Conservation (phyloP, 352 stramenopile genomes). For the Phytophthora pistaciae region DNA sequence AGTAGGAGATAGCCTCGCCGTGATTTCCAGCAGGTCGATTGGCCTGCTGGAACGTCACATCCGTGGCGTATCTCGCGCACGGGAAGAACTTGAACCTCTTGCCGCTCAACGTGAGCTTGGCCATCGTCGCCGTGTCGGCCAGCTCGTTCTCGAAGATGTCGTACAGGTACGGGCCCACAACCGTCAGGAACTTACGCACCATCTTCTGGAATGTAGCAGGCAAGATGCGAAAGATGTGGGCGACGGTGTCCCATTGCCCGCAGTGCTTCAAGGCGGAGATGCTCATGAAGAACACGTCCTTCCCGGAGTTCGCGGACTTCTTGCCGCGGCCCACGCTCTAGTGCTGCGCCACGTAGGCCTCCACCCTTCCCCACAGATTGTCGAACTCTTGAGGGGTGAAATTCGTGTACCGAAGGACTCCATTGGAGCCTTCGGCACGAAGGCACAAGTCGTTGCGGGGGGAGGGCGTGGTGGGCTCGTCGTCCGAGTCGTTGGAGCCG, state of each 20-base stretch:
- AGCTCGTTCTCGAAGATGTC: not conserved
- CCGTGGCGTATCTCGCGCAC: conserved; percentile 1
- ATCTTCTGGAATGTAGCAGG: conserved; percentile 1
- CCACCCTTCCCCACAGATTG: not conserved
- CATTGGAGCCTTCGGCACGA: not conserved
- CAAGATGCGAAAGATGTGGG: not conserved
- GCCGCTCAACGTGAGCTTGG: not conserved
- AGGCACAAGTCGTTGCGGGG: not conserved
- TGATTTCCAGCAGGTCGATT: not conserved
- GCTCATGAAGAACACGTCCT: not conserved
- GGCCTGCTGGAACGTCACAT: conserved; percentile 13
- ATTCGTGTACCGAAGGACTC: not conserved
- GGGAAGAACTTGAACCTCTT: not conserved
- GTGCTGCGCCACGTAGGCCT: not conserved
- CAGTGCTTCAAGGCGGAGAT: not conserved
- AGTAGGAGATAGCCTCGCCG: conserved; percentile 1
- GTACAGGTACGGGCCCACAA: not conserved
- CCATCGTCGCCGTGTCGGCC: not conserved
- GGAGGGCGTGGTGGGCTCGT: not conserved
- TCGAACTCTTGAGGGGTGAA: not conserved
- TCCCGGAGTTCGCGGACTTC: not conserved
- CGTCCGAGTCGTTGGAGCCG: not conserved
- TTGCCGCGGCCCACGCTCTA: not conserved
- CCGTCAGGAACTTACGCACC: not conserved
- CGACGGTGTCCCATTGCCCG: not conserved